phyloP scores from a whole-genome alignment of 495 filamentous ascomycete genomes.

The Daldinia concentrica region DNA sequence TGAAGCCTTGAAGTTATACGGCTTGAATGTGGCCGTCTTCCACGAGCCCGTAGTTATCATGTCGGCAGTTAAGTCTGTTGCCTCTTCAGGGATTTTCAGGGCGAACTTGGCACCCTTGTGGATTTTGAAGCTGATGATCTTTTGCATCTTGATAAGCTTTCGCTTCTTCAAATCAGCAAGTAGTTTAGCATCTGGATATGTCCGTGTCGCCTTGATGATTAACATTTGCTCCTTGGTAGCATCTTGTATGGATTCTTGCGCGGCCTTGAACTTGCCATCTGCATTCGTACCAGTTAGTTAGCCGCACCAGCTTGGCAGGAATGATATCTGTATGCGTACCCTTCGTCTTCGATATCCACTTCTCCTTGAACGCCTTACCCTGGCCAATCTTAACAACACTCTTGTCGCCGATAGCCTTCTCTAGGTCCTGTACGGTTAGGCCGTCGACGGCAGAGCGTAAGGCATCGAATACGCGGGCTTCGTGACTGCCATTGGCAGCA shows the following conservation, averaged over 20 bases:
- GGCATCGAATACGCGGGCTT: slow-evolving; percentile 92
- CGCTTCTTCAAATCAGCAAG: slow-evolving; percentile 86
- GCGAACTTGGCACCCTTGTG: slow-evolving; percentile 88
- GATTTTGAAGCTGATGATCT: slow-evolving; percentile 85
- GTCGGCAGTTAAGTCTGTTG: slow-evolving; percentile 93
- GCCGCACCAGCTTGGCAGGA: not conserved
- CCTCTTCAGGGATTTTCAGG: slow-evolving; percentile 85
- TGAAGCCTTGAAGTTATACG: slow-evolving; percentile 95
- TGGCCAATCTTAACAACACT: slow-evolving; percentile 90
- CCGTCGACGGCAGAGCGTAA: slow-evolving; percentile 79
- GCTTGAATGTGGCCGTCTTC: slow-evolving; percentile 91
- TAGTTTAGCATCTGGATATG: slow-evolving; percentile 74
- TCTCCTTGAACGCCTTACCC: slow-evolving; percentile 94
- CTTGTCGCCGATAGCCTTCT: slow-evolving; percentile 77
- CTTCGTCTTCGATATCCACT: slow-evolving; percentile 93
- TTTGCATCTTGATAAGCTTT: slow-evolving; percentile 81
- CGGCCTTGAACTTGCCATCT: slow-evolving; percentile 31
- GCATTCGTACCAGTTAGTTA: slow-evolving; percentile 11
- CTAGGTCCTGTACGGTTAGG: slow-evolving; percentile 80
- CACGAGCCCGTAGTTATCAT: slow-evolving; percentile 84
- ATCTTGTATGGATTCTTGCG: slow-evolving; percentile 73
- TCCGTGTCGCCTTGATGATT: slow-evolving; percentile 71
- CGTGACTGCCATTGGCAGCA: slow-evolving; percentile 86
- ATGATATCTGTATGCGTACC: slow-evolving; percentile 50
- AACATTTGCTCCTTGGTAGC: slow-evolving; percentile 76